These are phyloP conservation scores for Moesziomyces antarcticus DNA, from an alignment of 1,284 basidiomycete genomes.

Conservation along the genomic window DNA sequence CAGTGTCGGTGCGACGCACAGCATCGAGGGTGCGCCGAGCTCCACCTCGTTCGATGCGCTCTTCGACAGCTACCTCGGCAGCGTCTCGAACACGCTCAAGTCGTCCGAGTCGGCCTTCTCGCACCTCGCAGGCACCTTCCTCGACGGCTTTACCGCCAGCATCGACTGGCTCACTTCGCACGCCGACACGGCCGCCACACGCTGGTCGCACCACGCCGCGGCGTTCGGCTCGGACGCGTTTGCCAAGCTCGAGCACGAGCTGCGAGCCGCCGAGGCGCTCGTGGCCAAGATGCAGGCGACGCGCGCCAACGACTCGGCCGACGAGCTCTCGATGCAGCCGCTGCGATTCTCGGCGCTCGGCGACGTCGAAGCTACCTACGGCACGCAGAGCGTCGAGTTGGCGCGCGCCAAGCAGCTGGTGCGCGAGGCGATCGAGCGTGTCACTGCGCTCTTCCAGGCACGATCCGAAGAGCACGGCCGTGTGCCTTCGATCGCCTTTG, in stretches of 20 bases:
- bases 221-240: conserved; percentile 35
- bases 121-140: conserved; percentile 32
- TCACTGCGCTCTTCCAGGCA: conserved; percentile 20
- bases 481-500: conserved; percentile 35
- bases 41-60: conserved; percentile 47
- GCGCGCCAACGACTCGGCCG: not conserved
- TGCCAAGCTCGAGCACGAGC: conserved; percentile 33
- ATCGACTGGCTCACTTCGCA: conserved; percentile 37
- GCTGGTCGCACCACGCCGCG: conserved; percentile 31
- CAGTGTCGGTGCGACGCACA: conserved; percentile 38
- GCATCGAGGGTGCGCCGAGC: conserved; percentile 23
- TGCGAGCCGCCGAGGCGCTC: conserved; percentile 32
- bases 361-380: conserved; percentile 41
- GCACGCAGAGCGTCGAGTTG: conserved; percentile 31
- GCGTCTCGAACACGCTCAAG: conserved; percentile 24
- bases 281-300: conserved; percentile 18
- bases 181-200: conserved; percentile 5
- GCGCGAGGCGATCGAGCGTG: conserved; percentile 22
- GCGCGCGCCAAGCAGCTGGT: conserved; percentile 29
- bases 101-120: conserved; percentile 31
- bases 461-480: conserved; percentile 32
- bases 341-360: conserved; percentile 47
- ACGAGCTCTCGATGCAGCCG: conserved; percentile 39
- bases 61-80: conserved; percentile 35
- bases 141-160: conserved; percentile 34